phyloP scores from a whole-genome alignment of 2,329 filamentous ascomycete genomes.

The Mycosphaerella arachidis region DNA sequence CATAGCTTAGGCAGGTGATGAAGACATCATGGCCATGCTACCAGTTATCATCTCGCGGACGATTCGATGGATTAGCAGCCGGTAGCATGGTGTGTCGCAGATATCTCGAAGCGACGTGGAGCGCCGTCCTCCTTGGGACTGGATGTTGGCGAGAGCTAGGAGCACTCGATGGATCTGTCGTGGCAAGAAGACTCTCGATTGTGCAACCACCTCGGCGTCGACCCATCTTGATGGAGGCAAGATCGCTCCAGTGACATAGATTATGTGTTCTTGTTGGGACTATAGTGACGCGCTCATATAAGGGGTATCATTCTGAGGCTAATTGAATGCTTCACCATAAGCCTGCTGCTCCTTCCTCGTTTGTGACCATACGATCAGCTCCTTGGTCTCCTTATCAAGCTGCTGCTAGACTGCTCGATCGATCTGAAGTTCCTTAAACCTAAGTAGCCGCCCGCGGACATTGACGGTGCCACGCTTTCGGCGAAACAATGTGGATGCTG shows the following conservation, averaged over 20 bases:
- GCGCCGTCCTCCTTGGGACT: no score
- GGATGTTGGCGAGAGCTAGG: no score
- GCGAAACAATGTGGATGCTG: background rate
- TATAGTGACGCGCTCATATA: background rate
- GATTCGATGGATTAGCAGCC: background rate
- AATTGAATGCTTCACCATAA: background rate
- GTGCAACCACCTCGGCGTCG: no score
- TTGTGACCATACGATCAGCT: background rate
- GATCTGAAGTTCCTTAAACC: background rate
- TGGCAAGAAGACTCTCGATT: no score
- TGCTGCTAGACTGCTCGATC: background rate
- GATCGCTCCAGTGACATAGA: no score
- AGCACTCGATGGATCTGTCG: no score
- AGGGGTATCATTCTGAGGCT: background rate
- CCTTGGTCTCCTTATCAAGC: background rate
- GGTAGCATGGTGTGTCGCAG: background rate
- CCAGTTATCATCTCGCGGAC: slow-evolving; percentile 6
- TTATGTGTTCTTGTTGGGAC: no score
- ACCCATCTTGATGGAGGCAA: no score
- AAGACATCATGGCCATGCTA: background rate
- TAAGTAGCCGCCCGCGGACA: background rate
- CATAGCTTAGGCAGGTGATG: background rate
- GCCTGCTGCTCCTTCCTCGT: background rate
- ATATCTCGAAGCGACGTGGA: background rate
- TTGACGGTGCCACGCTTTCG: background rate